Evolutionary conservation across 768 basidiomycete genomes (phyloP).

Genomic region (Lyophyllum atratum): DNA sequence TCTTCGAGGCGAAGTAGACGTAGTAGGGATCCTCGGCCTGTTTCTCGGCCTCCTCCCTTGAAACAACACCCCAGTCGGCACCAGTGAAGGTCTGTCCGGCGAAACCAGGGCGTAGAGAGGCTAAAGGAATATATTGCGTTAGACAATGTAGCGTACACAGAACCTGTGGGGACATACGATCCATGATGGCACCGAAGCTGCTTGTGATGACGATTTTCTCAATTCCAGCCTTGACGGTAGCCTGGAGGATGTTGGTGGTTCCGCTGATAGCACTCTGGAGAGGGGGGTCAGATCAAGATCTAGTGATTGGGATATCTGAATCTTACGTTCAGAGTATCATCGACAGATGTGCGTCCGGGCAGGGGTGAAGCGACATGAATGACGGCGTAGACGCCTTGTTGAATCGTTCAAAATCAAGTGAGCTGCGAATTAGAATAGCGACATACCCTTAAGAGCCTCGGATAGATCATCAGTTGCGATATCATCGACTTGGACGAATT

Average conservation of each 20-base stretch:
- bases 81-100: slow-evolving; percentile 24
- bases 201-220: slow-evolving; percentile 35
- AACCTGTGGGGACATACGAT: slow-evolving; percentile 22
- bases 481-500: slow-evolving; percentile 27
- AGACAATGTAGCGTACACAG: neutral
- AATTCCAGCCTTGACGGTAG: slow-evolving; percentile 28
- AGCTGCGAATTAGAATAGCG: no score
- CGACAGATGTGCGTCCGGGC: slow-evolving; percentile 18
- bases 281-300: neutral
- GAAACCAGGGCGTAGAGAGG: slow-evolving; percentile 22
- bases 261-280: slow-evolving; percentile 27
- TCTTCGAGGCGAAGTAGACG: slow-evolving; percentile 43
- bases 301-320: neutral
- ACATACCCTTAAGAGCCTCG: slow-evolving; percentile 22
- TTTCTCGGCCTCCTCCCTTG: slow-evolving; percentile 31
- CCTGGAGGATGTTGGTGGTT: slow-evolving; percentile 28
- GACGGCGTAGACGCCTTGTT: slow-evolving; percentile 40
- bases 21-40: slow-evolving; percentile 29
- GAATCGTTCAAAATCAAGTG: neutral
- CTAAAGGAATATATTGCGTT: slow-evolving; percentile 10
- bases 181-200: slow-evolving; percentile 31
- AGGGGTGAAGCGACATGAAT: slow-evolving; percentile 36
- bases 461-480: slow-evolving; percentile 15
- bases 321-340: slow-evolving; percentile 23
- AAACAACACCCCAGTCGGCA: slow-evolving; percentile 35